phyloP scores from a whole-genome alignment of 495 filamentous ascomycete genomes.

The Thermochaetoides thermophila region DNA sequence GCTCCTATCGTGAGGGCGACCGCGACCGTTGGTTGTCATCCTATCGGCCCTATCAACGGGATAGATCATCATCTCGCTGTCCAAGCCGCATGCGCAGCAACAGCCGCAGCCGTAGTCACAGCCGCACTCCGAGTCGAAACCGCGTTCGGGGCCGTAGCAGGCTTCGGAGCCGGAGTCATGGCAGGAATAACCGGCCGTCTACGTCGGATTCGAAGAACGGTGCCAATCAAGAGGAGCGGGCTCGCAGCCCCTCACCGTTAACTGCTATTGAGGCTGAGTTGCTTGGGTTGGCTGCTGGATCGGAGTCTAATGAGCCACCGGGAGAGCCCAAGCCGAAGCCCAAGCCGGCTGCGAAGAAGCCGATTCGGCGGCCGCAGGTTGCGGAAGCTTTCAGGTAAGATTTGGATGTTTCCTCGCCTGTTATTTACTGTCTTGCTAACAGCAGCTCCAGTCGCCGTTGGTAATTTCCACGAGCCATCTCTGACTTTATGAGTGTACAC shows the following conservation, averaged over 20 bases:
- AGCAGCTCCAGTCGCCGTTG: slow-evolving; percentile 3
- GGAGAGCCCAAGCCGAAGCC: slow-evolving; percentile 2
- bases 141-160: no score
- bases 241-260: slow-evolving; percentile 15
- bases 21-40: slow-evolving; percentile 1
- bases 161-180: no score
- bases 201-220: no score
- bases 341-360: slow-evolving; percentile 10
- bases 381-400: slow-evolving; percentile 16
- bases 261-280: slow-evolving; percentile 12
- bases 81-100: slow-evolving; percentile 3
- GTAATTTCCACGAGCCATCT: no score
- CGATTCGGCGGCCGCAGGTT: slow-evolving; percentile 13
- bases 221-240: slow-evolving; percentile 4
- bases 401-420: background rate
- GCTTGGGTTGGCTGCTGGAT: slow-evolving; percentile 11
- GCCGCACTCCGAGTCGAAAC: slow-evolving; percentile 1
- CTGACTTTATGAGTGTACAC: background rate
- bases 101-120: slow-evolving; percentile 5
- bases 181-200: no score
- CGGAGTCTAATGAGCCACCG: slow-evolving; percentile 6
- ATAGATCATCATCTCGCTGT: slow-evolving; percentile 6
- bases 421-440: background rate
- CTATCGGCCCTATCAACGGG: slow-evolving; percentile 3
- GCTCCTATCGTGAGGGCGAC: slow-evolving; percentile 6